Evolutionary conservation across 495 filamentous ascomycete species (phyloP).

Genomic region (Paragyromitra xinjiangensis): DNA sequence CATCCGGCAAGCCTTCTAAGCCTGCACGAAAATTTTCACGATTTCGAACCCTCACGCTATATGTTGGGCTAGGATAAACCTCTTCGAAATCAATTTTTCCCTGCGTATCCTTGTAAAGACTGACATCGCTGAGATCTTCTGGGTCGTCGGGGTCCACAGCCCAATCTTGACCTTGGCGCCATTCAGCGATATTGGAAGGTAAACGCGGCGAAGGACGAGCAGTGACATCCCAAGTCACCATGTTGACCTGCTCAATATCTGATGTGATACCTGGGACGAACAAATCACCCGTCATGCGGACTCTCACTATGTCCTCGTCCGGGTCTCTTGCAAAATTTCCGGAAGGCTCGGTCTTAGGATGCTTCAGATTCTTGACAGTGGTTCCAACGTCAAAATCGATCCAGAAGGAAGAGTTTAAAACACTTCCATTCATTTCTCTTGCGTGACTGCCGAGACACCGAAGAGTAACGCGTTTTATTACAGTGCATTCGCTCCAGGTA

Average conservation of each 20-base stretch:
- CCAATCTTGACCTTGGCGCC: slow-evolving; percentile 50
- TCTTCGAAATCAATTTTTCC: slow-evolving; percentile 49
- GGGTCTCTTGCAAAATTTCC: slow-evolving; percentile 41
- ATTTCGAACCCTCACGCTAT: slow-evolving; percentile 33
- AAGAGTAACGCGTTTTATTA: slow-evolving; percentile 53
- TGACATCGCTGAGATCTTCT: slow-evolving; percentile 18
- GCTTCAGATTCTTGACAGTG: slow-evolving; percentile 39
- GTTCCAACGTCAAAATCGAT: slow-evolving; percentile 51
- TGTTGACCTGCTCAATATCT: slow-evolving; percentile 45
- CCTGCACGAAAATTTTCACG: slow-evolving; percentile 32
- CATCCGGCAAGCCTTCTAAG: slow-evolving; percentile 21
- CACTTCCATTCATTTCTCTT: slow-evolving; percentile 40
- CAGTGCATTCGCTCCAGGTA: slow-evolving; percentile 52
- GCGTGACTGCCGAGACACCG: slow-evolving; percentile 50
- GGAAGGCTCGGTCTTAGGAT: slow-evolving; percentile 27
- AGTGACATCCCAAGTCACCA: slow-evolving; percentile 54
- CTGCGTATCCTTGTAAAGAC: slow-evolving; percentile 40
- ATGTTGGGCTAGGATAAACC: slow-evolving; percentile 52
- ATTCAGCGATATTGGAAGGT: slow-evolving; percentile 50
- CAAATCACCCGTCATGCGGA: slow-evolving; percentile 53
- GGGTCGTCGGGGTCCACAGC: slow-evolving; percentile 19
- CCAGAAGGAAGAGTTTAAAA: slow-evolving; percentile 53
- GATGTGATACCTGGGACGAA: slow-evolving; percentile 46
- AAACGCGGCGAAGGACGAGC: slow-evolving; percentile 48
- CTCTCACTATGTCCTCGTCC: slow-evolving; percentile 52